A percentile compares a stretch with the other conserved stretches of the same genome.
These are phyloP conservation scores for Pseudogymnoascus sp. DNA, from an alignment of 2,329 filamentous ascomycete genomes.

Conservation along the genomic window DNA sequence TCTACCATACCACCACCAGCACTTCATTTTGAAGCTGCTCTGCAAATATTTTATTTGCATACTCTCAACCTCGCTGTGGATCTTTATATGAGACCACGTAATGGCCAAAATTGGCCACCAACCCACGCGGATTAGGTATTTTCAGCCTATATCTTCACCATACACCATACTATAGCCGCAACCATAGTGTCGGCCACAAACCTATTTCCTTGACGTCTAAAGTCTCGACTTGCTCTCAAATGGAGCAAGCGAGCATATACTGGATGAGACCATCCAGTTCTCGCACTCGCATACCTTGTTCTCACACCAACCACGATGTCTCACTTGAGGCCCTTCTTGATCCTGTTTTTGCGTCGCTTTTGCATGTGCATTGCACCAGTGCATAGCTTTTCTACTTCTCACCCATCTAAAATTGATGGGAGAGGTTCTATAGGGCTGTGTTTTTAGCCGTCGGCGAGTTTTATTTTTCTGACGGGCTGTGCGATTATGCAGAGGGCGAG, in stretches of 20 bases:
- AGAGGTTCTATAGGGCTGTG: neutral
- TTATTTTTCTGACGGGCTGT: slow-evolving; percentile 1
- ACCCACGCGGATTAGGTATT: neutral
- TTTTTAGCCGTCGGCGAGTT: slow-evolving; percentile 3
- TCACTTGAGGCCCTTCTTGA: slow-evolving; percentile 4
- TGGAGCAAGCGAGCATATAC: neutral
- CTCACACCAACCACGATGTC: slow-evolving; percentile 1
- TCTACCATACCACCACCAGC: neutral
- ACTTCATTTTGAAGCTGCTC: neutral
- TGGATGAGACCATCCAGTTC: neutral
- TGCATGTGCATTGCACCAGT: neutral
- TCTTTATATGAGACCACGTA: neutral
- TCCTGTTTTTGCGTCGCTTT: slow-evolving; percentile 5
- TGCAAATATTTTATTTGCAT: slow-evolving; percentile 1
- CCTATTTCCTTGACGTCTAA: slow-evolving; percentile 5
- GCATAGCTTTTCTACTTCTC: neutral
- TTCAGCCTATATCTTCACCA: neutral
- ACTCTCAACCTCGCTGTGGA: neutral
- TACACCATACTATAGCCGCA: neutral
- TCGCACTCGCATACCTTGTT: neutral
- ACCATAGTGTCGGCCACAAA: slow-evolving; percentile 3
- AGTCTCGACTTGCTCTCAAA: neutral
- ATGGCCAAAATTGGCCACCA: neutral
- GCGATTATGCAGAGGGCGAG: neutral
- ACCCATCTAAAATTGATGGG: neutral